Conservation (phyloP, 768 basidiomycete species). For the Mycena haematopus region DNA sequence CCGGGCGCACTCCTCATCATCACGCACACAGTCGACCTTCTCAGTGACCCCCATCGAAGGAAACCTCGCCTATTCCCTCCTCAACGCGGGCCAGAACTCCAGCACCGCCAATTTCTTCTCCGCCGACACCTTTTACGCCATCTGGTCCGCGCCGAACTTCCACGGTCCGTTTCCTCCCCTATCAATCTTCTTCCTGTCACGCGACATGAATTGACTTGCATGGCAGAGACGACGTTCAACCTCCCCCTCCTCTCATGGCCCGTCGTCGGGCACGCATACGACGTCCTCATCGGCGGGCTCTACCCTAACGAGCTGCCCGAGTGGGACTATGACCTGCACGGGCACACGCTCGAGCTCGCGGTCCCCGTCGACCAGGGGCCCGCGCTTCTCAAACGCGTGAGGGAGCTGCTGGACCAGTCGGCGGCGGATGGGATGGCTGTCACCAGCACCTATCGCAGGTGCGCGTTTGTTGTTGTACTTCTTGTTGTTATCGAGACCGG, state of each 20-base stretch:
- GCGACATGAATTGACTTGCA: background rate
- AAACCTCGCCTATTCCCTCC: slow-evolving; percentile 35
- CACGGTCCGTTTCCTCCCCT: slow-evolving; percentile 34
- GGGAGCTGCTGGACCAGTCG: slow-evolving; percentile 42
- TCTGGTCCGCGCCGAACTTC: slow-evolving; percentile 45
- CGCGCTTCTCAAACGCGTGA: slow-evolving; percentile 38
- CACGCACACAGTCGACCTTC: slow-evolving; percentile 39
- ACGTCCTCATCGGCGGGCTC: slow-evolving; percentile 45
- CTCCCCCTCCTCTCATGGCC: slow-evolving; percentile 42
- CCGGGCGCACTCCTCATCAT: background rate
- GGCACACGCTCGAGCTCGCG: slow-evolving; percentile 43
- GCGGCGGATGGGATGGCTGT: slow-evolving; percentile 42
- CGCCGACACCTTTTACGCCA: slow-evolving; percentile 39
- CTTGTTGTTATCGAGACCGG: too few relatives aligned
- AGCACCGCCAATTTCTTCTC: slow-evolving; percentile 42
- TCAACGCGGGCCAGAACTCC: slow-evolving; percentile 42
- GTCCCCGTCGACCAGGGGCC: slow-evolving; percentile 42
- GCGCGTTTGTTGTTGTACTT: too few relatives aligned
- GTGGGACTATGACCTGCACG: slow-evolving; percentile 45
- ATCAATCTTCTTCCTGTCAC: too few relatives aligned
- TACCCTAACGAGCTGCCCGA: slow-evolving; percentile 41
- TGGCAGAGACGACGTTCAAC: slow-evolving; percentile 38
- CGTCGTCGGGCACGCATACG: slow-evolving; percentile 42
- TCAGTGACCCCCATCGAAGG: slow-evolving; percentile 42
- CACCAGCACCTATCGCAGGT: slow-evolving; percentile 45